Evolutionary conservation across 2,329 filamentous ascomycete genomes (phyloP).

Genomic region (Apiospora sp.): DNA sequence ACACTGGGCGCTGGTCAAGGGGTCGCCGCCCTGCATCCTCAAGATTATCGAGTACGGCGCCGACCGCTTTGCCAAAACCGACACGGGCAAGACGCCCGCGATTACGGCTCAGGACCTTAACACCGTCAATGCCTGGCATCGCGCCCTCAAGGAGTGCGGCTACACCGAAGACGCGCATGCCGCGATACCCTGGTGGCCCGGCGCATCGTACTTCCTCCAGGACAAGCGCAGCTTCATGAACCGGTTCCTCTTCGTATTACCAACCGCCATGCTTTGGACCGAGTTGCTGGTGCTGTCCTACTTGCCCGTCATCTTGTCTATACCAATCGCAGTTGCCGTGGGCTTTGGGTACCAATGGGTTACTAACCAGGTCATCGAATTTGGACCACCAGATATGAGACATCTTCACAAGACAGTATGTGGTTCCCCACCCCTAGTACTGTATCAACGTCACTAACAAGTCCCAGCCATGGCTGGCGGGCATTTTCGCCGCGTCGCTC

Average conservation of each 20-base stretch:
- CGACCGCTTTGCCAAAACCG: constrained; percentile 89
- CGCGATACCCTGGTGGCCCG: constrained; percentile 74
- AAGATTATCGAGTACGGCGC: constrained; percentile 96
- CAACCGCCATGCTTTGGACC: constrained; percentile 77
- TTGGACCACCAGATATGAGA: constrained; percentile 87
- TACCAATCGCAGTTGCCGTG: constrained; percentile 74
- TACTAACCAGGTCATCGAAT: constrained; percentile 79
- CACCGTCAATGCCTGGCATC: constrained; percentile 81
- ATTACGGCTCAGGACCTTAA: constrained; percentile 91
- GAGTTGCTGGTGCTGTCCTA: constrained; percentile 76
- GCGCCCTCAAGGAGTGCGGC: constrained; percentile 83
- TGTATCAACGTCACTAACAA: constrained; percentile 30
- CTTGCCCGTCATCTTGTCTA: constrained; percentile 75
- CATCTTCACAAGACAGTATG: constrained; percentile 87
- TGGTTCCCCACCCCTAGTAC: constrained; percentile 1
- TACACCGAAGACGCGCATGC: constrained; percentile 82
- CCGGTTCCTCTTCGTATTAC: constrained; percentile 90
- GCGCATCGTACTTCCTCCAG: constrained; percentile 75
- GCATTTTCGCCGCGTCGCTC: constrained; percentile 88
- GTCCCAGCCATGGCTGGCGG: constrained; percentile 83
- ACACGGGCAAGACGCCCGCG: constrained; percentile 88
- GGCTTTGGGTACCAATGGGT: constrained; percentile 79
- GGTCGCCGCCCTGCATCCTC: constrained; percentile 85
- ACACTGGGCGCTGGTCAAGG: constrained; percentile 97
- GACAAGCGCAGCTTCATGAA: constrained; percentile 81